Evolutionary conservation across 345 rosid genomes (phyloP), one percentile per base, ranked within the genome.

Genomic region (Pugionium cornutum): DNA sequence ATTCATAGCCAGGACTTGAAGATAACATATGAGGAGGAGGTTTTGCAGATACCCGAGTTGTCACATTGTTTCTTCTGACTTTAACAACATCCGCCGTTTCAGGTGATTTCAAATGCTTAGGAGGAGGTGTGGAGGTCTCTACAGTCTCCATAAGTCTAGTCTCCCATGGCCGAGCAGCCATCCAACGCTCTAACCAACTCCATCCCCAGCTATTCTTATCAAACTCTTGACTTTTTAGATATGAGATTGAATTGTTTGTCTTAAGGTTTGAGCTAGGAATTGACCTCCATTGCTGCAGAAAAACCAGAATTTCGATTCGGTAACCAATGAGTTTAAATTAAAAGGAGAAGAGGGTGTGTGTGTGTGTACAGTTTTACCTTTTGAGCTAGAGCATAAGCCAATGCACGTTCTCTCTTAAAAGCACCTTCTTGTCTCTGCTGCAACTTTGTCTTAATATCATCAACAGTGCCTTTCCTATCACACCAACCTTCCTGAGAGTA

Each of bases 141-240:
- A 74, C 58, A 6, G 66, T 67, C 31, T 89, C 97, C 91, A 85
- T 82, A 81, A 88, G 71, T 61, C 97, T 72, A 4, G 89, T 80
- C 79, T 90, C 99, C 99, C 97, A 92, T 74, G 99, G 99, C 78
- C 82, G 78, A 42, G 96, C 90, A 1, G 96, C 97, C 99, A 92
- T 90, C 99, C 99, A 92, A 43, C 99, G 94, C 63, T 89, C 99
- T 8, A 92, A 83, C 99, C 99, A 92, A 72, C 94, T 88, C 99
- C 98, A 92, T 56, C 96, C 96, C 96, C 89, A 83, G 63, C 85
- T 83, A 47, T 78, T 85, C 77, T 80, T 84, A 56, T 86, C 95
- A 65, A 88, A 82, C 66, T 83, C 90, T 63, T 83, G 80, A 9
- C 77, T 81, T 77, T 80, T 84, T 18, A 81, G 72, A 43, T 80